These are phyloP conservation scores for Xanthoceras sorbifolium DNA, from an alignment of 345 rosid genomes.

Conservation along the genomic window DNA sequence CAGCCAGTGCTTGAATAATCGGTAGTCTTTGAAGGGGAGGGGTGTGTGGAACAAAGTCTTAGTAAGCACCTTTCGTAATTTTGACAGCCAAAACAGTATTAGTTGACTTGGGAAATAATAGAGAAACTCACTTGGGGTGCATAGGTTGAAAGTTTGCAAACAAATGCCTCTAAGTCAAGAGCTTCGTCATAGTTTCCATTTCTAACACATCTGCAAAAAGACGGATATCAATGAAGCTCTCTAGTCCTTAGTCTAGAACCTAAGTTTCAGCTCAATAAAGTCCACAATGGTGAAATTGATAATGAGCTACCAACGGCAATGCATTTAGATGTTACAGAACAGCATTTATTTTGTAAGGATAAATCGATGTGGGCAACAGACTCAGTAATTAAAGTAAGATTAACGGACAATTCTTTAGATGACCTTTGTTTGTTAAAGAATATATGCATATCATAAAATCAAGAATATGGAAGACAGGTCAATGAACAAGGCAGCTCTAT, in stretches of 20 bases:
- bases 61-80: slow-evolving; percentile 24
- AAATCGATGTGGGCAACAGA: not conserved
- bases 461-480: not conserved
- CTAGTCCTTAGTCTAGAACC: not conserved
- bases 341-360: not conserved
- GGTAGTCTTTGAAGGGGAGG: slow-evolving; percentile 53
- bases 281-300: not conserved
- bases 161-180: slow-evolving; percentile 94
- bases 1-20: slow-evolving; percentile 87
- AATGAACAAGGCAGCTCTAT: not conserved
- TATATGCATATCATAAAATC: not conserved
- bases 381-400: not conserved
- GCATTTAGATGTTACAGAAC: not conserved
- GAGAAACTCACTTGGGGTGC: slow-evolving; percentile 91
- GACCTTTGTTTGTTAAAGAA: not conserved
- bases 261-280: not conserved
- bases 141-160: slow-evolving; percentile 86
- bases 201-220: slow-evolving; percentile 76
- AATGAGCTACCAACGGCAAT: not conserved
- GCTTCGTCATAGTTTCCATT: slow-evolving; percentile 98
- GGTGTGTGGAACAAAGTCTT: not conserved
- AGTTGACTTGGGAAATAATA: slow-evolving; percentile 2
- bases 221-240: slow-evolving; percentile 19
- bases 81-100: slow-evolving; percentile 16
- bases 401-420: not conserved